A percentile compares a stretch with the other conserved stretches of the same genome.
These are phyloP conservation scores for Lathyrus aphaca DNA, from an alignment of 306 rosid genomes.

Conservation along the genomic window DNA sequence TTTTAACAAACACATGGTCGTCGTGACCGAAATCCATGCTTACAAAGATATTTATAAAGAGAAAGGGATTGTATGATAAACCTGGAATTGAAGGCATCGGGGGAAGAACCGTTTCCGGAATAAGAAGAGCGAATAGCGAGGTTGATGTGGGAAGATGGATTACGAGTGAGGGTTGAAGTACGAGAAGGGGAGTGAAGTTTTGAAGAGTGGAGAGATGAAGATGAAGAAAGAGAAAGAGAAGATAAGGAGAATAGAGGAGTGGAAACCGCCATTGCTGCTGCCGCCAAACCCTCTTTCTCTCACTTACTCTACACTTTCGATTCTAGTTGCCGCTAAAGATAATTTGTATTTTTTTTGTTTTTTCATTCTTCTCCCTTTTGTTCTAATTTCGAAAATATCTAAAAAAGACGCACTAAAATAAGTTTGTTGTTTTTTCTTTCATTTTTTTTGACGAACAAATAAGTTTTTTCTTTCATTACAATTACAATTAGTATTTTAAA, in stretches of 20 bases:
- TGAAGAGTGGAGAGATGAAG: conserved; percentile 8
- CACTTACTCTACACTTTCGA: not conserved
- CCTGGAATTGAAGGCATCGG: conserved; percentile 43
- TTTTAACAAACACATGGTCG: conserved; percentile 29
- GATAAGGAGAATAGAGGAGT: conserved; percentile 22
- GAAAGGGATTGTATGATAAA: not conserved
- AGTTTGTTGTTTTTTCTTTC: too few relatives aligned
- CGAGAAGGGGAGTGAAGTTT: not conserved
- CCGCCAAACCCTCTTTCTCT: conserved; percentile 37
- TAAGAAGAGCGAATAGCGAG: conserved; percentile 38
- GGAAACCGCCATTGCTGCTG: conserved; percentile 31
- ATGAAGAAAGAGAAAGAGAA: not conserved
- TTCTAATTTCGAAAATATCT: too few relatives aligned
- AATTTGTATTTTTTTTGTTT: not conserved
- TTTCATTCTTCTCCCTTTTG: not conserved
- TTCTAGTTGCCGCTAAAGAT: conserved; percentile 34
- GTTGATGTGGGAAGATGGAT: conserved; percentile 7
- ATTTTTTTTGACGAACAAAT: too few relatives aligned
- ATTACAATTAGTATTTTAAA: too few relatives aligned
- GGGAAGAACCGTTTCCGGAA: conserved; percentile 38
- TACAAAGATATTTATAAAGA: not conserved
- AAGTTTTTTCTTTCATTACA: too few relatives aligned
- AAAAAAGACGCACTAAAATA: too few relatives aligned
- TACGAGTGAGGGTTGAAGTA: not conserved
- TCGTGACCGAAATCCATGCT: not conserved